Base-by-base conservation (phyloP, 257 asterid genomes). In the Echium plantagineum region DNA sequence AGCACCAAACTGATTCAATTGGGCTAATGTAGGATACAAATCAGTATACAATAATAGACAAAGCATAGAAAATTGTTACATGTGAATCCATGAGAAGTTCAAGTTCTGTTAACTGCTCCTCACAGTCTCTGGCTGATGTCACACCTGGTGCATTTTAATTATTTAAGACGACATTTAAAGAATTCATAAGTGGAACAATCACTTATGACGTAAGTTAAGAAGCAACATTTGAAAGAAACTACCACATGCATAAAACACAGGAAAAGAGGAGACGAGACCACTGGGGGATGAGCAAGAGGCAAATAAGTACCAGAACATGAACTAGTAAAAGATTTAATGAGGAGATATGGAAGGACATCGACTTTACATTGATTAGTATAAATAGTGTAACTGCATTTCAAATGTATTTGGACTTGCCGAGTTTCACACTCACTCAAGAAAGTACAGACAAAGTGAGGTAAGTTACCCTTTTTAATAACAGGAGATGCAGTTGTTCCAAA, bases 401-500 rank as follows among this genome's bases (percentile, higher is more conserved):
- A 35, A 35, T 51, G 20, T 46, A 18, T 53, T 55, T 53, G 21
- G 21, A 12, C 17, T 35, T 53, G 32, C 18, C 48, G 18, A n/a
- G 38, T 9, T 52, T 52, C 56, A 52, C 56, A 63, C 13, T 20
- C 22, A 15, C 6, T 35, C 58, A 49, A 10, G 62, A 24, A 20
- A 19, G 21, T 51, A 48, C 47, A 26, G 9, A 12, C 59, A 62
- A 53, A 28, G 54, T 30, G 42, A 15, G 15, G 24, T 47, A 55
- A 72, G 51, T 70, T 69, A 88, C 96, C 85, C 74, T 84, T 84
- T 76, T 82, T 72, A 61, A 70, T 66, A 64, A 72, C 73, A 1
- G 83, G 83, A n/a, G 90, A 72, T 35, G 93, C 80, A 49, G 90
- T 81, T 94, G 86, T 85, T 55, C 98, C 97, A 61, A 91, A 82